phyloP scores from a whole-genome alignment of 2,329 filamentous ascomycete genomes.

The Triangularia verruculosa region DNA sequence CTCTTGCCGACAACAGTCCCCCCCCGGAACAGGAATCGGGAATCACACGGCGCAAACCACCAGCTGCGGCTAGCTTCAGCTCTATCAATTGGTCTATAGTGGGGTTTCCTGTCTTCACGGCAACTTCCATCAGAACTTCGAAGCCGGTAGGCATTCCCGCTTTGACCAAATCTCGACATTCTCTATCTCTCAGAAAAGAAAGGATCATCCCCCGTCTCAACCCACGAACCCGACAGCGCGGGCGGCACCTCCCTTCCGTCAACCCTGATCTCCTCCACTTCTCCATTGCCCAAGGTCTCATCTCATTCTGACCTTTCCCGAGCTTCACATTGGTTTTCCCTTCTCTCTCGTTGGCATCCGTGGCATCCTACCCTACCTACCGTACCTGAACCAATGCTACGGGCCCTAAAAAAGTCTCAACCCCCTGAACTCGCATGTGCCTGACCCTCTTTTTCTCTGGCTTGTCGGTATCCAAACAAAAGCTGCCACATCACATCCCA shows the following conservation, averaged over 20 bases:
- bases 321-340: no score
- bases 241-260: background rate
- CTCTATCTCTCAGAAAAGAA: background rate
- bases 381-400: slow-evolving; percentile 1
- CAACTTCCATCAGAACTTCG: no score
- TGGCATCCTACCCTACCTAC: background rate
- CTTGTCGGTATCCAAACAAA: slow-evolving; percentile 5
- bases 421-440: slow-evolving; percentile 1
- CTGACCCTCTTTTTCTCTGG: no score
- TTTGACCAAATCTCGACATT: background rate
- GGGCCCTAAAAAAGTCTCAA: background rate
- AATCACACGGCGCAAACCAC: background rate
- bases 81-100: background rate
- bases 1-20: background rate
- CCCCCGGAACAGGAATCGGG: background rate
- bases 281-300: no score
- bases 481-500: background rate
- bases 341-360: background rate
- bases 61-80: background rate
- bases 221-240: background rate
- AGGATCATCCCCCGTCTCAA: background rate
- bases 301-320: background rate
- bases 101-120: background rate
- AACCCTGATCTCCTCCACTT: background rate
- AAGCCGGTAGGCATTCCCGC: no score